phyloP scores from a whole-genome alignment of 768 basidiomycete species.

The Phanerodontia chrysosporium region DNA sequence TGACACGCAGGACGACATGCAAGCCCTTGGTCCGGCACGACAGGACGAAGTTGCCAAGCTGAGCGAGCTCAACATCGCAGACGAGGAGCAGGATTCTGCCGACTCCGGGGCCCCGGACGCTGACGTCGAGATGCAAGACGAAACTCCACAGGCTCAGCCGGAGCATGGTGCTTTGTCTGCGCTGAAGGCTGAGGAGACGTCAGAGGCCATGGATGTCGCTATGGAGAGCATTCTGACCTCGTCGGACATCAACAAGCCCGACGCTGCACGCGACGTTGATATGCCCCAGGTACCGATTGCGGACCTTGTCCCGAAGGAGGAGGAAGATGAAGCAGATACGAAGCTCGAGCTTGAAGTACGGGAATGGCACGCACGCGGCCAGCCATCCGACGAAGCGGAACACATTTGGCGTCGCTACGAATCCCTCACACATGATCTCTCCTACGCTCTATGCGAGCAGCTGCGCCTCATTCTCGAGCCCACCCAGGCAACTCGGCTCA shows the following conservation, averaged over 20 bases:
- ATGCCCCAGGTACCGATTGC: neutral
- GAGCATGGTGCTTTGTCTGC: slow-evolving; percentile 18
- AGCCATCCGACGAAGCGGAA: slow-evolving; percentile 53
- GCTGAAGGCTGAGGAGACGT: slow-evolving; percentile 23
- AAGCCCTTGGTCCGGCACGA: slow-evolving; percentile 84
- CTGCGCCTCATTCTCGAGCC: slow-evolving; percentile 95
- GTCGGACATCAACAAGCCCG: slow-evolving; percentile 17
- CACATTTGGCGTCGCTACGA: slow-evolving; percentile 92
- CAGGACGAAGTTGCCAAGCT: slow-evolving; percentile 82
- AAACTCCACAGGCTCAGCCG: slow-evolving; percentile 25
- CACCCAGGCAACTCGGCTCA: slow-evolving; percentile 86
- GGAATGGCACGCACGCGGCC: slow-evolving; percentile 58
- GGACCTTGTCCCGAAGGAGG: slow-evolving; percentile 13
- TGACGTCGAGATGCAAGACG: slow-evolving; percentile 33
- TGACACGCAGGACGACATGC: slow-evolving; percentile 68
- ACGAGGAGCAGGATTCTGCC: slow-evolving; percentile 51
- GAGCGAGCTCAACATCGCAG: slow-evolving; percentile 73
- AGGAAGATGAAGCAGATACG: slow-evolving; percentile 22
- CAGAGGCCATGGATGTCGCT: slow-evolving; percentile 25
- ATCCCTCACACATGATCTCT: slow-evolving; percentile 84
- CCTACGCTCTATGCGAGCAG: slow-evolving; percentile 91
- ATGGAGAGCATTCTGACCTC: slow-evolving; percentile 48
- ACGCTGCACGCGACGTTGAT: slow-evolving; percentile 24
- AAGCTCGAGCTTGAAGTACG: slow-evolving; percentile 50
- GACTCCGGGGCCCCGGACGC: slow-evolving; percentile 47